phyloP scores from a whole-genome alignment of 495 filamentous ascomycete genomes.

The Talaromyces adpressus region DNA sequence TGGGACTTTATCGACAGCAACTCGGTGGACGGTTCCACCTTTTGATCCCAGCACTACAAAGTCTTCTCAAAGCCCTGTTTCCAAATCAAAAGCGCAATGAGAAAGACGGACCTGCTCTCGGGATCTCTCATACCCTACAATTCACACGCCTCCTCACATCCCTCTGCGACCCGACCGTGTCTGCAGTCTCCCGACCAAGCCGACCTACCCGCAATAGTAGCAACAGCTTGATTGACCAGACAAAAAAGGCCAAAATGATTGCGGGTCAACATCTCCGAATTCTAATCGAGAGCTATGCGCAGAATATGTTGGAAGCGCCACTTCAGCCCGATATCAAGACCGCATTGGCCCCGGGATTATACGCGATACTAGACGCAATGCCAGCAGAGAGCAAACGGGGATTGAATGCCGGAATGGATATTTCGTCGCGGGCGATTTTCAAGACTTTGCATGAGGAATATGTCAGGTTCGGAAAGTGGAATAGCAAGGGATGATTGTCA shows the following conservation, averaged over 20 bases:
- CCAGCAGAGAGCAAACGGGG: slow-evolving; percentile 54
- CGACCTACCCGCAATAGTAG: slow-evolving; percentile 15
- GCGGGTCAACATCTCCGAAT: slow-evolving; percentile 70
- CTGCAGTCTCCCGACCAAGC: slow-evolving; percentile 51
- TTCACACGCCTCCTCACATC: slow-evolving; percentile 68
- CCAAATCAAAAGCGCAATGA: slow-evolving; percentile 35
- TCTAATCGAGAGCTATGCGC: slow-evolving; percentile 64
- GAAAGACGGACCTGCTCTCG: slow-evolving; percentile 13
- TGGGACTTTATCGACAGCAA: slow-evolving; percentile 57
- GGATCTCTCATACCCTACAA: slow-evolving; percentile 50
- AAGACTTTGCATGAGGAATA: slow-evolving; percentile 66
- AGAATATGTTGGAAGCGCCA: slow-evolving; percentile 51
- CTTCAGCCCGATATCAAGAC: slow-evolving; percentile 56
- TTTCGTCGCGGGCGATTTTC: slow-evolving; percentile 61
- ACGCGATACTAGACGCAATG: slow-evolving; percentile 63
- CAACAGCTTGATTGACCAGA: slow-evolving; percentile 59
- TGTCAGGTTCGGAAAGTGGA: slow-evolving; percentile 63
- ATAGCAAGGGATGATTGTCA: slow-evolving; percentile 31
- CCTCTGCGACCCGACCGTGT: slow-evolving; percentile 72
- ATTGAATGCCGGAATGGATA: slow-evolving; percentile 64
- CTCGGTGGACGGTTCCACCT: slow-evolving; percentile 66
- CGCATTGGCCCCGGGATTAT: slow-evolving; percentile 64
- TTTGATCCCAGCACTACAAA: slow-evolving; percentile 53
- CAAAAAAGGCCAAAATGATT: slow-evolving; percentile 65
- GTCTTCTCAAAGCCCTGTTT: slow-evolving; percentile 58